Base-by-base conservation (phyloP, 805 yeast genomes). In the Cyberlindnera nakhonratchasimensis region DNA sequence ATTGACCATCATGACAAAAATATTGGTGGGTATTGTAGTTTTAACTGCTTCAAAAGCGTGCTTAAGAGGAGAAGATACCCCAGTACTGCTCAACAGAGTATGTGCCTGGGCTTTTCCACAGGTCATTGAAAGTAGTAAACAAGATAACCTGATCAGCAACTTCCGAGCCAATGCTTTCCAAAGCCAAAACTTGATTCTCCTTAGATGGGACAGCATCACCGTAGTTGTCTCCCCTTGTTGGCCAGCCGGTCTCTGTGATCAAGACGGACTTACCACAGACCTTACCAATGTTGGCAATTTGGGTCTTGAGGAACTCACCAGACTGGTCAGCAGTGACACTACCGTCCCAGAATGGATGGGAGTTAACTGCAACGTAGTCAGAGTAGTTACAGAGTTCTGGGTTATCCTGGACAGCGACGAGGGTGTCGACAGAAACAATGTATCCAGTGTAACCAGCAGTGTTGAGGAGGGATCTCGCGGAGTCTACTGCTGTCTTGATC, bases 211-310 rank as follows among this genome's bases (percentile, higher is more conserved):
- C 79, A 51, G 80, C 78, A 36, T 50, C 47, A 43, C 80, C 81
- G 52, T 68, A 74, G 44, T 72, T 54, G 48, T 67, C 60, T 56
- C 87, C 86, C 53, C 69, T 55, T 13, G 82, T 72, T 54, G 86
- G 87, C 87, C 87, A 80, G 31, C 87, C 87, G 38, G 83, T 73
- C 64, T 80, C 87, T 43, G 79, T 69, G 49, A 80, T 69, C 47
- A 79, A 61, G 12, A 61, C 63, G 16, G 57, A 51, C 60, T 79
- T 47, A 46, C 65, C 64, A 43, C 85, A 80, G 17, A 58, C 62
- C 31, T 59, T 47, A 51, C 69, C 63, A 43, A 80, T 65, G 49
- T 63, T 56, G 5, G 64, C 48, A 34, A 79, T 74, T 53, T 79
- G 82, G 17, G 54, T 50, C 49, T 64, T 51, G 45, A 80, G 62